A percentile compares a stretch with the other conserved stretches of the same genome.
phyloP scores from a whole-genome alignment of 495 filamentous ascomycete genomes.

The Filosporella fistucella region DNA sequence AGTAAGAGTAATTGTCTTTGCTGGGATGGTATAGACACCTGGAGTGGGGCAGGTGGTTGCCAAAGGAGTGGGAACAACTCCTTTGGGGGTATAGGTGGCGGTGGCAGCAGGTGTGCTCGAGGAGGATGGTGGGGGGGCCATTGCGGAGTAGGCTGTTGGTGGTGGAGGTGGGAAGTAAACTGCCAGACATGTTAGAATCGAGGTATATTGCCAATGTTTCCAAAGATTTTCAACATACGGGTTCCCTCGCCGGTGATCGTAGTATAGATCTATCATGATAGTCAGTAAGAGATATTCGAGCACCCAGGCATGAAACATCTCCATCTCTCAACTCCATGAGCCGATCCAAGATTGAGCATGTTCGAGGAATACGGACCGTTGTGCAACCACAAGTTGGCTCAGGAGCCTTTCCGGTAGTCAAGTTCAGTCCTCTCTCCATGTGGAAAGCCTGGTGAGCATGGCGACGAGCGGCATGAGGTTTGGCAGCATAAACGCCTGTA shows the following conservation, averaged over 20 bases:
- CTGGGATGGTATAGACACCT: slow-evolving; percentile 77
- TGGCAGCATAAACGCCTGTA: slow-evolving; percentile 54
- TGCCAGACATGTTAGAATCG: not conserved
- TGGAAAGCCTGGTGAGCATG: slow-evolving; percentile 48
- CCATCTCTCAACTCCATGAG: too few relatives aligned
- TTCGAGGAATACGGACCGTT: too few relatives aligned
- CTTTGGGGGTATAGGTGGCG: slow-evolving; percentile 22
- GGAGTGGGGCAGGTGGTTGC: slow-evolving; percentile 65
- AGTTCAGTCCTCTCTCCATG: slow-evolving; percentile 33
- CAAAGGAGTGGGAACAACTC: slow-evolving; percentile 57
- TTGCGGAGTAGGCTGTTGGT: slow-evolving; percentile 26
- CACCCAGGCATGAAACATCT: too few relatives aligned
- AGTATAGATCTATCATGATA: too few relatives aligned
- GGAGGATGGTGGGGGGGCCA: slow-evolving; percentile 8
- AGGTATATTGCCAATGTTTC: slow-evolving; percentile 17
- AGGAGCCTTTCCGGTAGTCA: slow-evolving; percentile 31
- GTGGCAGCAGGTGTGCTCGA: slow-evolving; percentile 27
- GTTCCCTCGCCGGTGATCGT: slow-evolving; percentile 46
- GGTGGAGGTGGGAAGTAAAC: slow-evolving; percentile 31
- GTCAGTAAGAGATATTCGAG: too few relatives aligned
- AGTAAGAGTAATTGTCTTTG: slow-evolving; percentile 66
- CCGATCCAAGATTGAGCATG: too few relatives aligned
- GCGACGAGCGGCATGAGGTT: slow-evolving; percentile 54
- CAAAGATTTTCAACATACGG: slow-evolving; percentile 37
- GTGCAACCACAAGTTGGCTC: slow-evolving; percentile 59